Percentiles rank a stretch among this genome's conserved stretches.
These are phyloP conservation scores for Aureobasidium zeae DNA, from an alignment of 2,329 filamentous ascomycete species.

Conservation along the genomic window DNA sequence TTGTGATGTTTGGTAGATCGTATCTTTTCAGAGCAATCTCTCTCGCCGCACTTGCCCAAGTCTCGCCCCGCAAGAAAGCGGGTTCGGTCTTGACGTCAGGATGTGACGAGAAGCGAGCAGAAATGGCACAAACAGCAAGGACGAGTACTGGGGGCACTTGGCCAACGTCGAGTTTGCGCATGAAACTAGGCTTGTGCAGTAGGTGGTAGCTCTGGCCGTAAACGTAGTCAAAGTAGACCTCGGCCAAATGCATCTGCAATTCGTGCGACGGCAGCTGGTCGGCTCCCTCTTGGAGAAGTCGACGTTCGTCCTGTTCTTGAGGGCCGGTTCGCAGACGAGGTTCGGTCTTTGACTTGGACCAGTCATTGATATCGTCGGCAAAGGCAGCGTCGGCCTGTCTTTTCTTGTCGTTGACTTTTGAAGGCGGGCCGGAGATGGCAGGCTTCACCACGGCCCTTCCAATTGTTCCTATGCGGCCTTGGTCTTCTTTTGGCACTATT, in stretches of 20 bases:
- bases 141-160: constrained; percentile 81
- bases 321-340: constrained; percentile 37
- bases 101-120: constrained; percentile 89
- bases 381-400: constrained; percentile 82
- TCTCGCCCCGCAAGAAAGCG: constrained; percentile 79
- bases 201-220: constrained; percentile 94
- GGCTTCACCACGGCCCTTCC: constrained; percentile 80
- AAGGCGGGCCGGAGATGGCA: constrained; percentile 49
- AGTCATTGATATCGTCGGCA: constrained; percentile 67
- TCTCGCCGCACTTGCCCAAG: constrained; percentile 80
- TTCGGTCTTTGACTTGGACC: constrained; percentile 50
- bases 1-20: constrained; percentile 92
- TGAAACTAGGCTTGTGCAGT: constrained; percentile 93
- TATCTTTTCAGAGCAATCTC: constrained; percentile 81
- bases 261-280: constrained; percentile 77
- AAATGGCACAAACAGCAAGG: constrained; percentile 87
- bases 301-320: constrained; percentile 55
- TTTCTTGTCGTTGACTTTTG: constrained; percentile 57
- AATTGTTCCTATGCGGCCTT: constrained; percentile 57
- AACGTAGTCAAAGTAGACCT: constrained; percentile 90
- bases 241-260: constrained; percentile 83
- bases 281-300: constrained; percentile 68
- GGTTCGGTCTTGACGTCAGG: constrained; percentile 67
- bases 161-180: constrained; percentile 72
- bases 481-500: constrained; percentile 78